A percentile compares a stretch with the other conserved stretches of the same genome.
phyloP scores from a whole-genome alignment of 2,329 filamentous ascomycete genomes.

The Neonectria hederae region DNA sequence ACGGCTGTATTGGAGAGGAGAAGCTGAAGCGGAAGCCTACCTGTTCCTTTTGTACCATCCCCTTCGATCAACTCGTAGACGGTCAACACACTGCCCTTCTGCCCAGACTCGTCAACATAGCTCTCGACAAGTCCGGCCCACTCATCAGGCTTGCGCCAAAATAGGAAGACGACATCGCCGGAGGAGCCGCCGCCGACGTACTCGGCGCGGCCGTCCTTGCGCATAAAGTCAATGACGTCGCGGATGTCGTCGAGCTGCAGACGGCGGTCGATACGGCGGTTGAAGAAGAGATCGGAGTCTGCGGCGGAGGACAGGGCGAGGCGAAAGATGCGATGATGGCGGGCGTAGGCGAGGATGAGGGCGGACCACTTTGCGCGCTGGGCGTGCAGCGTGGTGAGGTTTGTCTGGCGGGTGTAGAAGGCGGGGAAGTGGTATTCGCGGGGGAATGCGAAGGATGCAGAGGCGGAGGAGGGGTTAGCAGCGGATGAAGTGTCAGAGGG shows the following conservation, averaged over 20 bases:
- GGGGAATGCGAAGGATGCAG: conserved; percentile 62
- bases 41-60: conserved; percentile 77
- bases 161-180: conserved; percentile 72
- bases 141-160: conserved; percentile 88
- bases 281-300: conserved; percentile 65
- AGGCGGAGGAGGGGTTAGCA: conserved; percentile 14
- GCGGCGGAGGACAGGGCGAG: conserved; percentile 71
- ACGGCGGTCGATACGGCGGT: conserved; percentile 62
- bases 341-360: conserved; percentile 85
- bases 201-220: conserved; percentile 70
- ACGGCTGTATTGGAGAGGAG: neutral
- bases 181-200: conserved; percentile 59
- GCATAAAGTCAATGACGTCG: conserved; percentile 69
- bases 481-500: conserved; percentile 18
- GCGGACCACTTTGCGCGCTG: conserved; percentile 88
- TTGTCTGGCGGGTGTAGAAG: conserved; percentile 86
- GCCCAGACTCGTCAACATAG: conserved; percentile 88
- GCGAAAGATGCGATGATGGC: conserved; percentile 78
- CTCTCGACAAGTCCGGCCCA: conserved; percentile 83
- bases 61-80: conserved; percentile 91
- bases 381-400: conserved; percentile 75
- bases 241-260: conserved; percentile 61
- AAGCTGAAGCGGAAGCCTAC: conserved; percentile 52
- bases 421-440: conserved; percentile 80
- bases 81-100: conserved; percentile 89